Evolutionary conservation across 306 rosid species (phyloP), one percentile per base, ranked within the genome.

Genomic region (Spatholobus suberectus): DNA sequence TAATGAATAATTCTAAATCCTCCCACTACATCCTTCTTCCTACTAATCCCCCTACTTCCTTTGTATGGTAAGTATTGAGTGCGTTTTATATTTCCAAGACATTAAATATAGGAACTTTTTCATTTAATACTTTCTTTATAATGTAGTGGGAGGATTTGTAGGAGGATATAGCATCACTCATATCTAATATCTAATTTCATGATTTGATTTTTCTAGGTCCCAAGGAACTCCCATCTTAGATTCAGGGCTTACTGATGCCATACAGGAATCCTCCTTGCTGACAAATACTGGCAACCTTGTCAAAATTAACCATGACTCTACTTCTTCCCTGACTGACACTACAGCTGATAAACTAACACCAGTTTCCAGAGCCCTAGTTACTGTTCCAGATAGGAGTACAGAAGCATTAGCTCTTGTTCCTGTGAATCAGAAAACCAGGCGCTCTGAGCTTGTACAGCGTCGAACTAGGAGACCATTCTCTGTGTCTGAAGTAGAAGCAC

Each of bases 391-490:
- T n/a, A 67, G 85, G 82, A 89, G 79, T 70, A 14, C 85, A 63
- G 91, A 92, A 68, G 84, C 96, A 71, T 80, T 96, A 81, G 88
- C 93, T 54, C 82, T 77, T 21, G 86, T 90, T 88, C 98, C 98
- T 18, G 58, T 86, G 87, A 89, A 76, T 88, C 91, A 87, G 69
- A 93, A 90, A 85, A 58, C 82, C 23, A 91, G 67, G 89, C 92
- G 86, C 72, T 79, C 91, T 54, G 98, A 92, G 57, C 84, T 87
- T 90, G 94, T 85, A 83, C 99, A 92, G 88, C 99, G 99, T 83
- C 91, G 99, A 85, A 88, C 90, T 11, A 91, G 99, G 84, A 88
- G 99, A 77, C 99, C 99, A 5, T 96, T 96, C 82, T 90, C 99
- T 76, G 99, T 93, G 23, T 79, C 93, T 44, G 98, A 96, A 86